Conservation (phyloP, 345 rosid genomes). For the Camelina sativa region DNA sequence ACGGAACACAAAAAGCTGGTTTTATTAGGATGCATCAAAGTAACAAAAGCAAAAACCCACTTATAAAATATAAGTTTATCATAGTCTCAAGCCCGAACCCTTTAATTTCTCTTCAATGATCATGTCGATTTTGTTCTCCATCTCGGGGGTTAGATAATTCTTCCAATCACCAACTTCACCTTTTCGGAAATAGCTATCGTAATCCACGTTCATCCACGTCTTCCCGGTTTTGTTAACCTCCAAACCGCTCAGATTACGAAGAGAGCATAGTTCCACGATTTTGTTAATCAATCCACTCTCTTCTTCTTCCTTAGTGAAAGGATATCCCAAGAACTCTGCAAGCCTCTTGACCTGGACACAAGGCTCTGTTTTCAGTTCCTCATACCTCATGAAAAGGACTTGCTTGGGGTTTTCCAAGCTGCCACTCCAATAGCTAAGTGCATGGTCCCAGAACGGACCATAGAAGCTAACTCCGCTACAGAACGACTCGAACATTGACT, state of each 20-base stretch:
- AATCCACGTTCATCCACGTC: conserved; percentile 27
- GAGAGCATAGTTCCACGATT: conserved; percentile 53
- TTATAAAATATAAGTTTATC: background rate
- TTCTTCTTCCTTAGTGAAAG: conserved; percentile 53
- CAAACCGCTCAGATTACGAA: conserved; percentile 48
- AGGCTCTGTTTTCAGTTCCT: conserved; percentile 50
- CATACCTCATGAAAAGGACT: conserved; percentile 58
- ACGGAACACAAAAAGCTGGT: background rate
- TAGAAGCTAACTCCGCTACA: conserved; percentile 47
- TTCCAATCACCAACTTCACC: conserved; percentile 59
- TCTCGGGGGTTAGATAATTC: conserved; percentile 50
- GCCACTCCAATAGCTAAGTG: conserved; percentile 53
- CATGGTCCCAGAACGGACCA: conserved; percentile 67
- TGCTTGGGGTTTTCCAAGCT: conserved; percentile 49
- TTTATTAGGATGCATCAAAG: background rate
- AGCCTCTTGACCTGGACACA: conserved; percentile 41
- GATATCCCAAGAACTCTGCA: conserved; percentile 49
- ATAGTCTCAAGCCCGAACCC: conserved; percentile 24
- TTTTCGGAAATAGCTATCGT: conserved; percentile 43
- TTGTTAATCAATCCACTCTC: conserved; percentile 32
- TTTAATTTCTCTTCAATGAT: conserved; percentile 46
- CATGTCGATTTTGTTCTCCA: conserved; percentile 46
- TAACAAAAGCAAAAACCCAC: background rate
- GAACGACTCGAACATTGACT: conserved; percentile 47
- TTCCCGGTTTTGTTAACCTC: conserved; percentile 54